Evolutionary conservation across 106 monocot genomes (phyloP).

Genomic region (Amphibolis antarctica): DNA sequence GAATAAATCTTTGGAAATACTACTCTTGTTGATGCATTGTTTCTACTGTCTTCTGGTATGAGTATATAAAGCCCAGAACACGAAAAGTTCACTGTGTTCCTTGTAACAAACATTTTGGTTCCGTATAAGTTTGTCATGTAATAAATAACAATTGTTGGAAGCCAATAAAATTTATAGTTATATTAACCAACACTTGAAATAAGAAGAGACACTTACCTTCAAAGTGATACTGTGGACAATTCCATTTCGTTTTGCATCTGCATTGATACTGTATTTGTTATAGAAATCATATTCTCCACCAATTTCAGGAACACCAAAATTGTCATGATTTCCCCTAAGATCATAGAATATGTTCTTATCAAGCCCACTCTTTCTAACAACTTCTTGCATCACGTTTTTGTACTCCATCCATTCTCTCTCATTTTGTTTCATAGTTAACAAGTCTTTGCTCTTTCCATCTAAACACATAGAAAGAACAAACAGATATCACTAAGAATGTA

Average conservation of each 20-base stretch:
- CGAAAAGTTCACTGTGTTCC: too few relatives aligned
- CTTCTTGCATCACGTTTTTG: constrained; percentile 36
- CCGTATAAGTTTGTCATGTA: too few relatives aligned
- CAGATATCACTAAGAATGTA: too few relatives aligned
- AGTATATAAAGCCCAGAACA: too few relatives aligned
- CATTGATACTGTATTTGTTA: constrained; percentile 71
- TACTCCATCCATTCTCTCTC: constrained; percentile 93
- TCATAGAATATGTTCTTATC: constrained; percentile 72
- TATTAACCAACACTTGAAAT: too few relatives aligned
- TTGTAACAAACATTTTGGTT: too few relatives aligned
- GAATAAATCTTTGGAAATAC: too few relatives aligned
- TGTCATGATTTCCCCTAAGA: constrained; percentile 94
- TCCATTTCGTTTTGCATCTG: constrained; percentile 28
- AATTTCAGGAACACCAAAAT: constrained; percentile 60
- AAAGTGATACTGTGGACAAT: constrained; percentile 73
- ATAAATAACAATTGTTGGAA: too few relatives aligned
- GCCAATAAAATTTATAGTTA: too few relatives aligned
- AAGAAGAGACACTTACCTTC: constrained; percentile 23
- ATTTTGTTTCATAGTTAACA: constrained; percentile 88
- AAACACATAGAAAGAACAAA: constrained; percentile 1
- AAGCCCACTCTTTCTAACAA: constrained; percentile 55
- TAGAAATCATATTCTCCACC: constrained; percentile 72
- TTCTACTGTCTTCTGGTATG: too few relatives aligned
- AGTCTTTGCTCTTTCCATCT: constrained; percentile 99
- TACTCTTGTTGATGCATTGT: too few relatives aligned